Conservation (phyloP, 805 yeast genomes). For the Schwanniomyces vanrijiae region DNA sequence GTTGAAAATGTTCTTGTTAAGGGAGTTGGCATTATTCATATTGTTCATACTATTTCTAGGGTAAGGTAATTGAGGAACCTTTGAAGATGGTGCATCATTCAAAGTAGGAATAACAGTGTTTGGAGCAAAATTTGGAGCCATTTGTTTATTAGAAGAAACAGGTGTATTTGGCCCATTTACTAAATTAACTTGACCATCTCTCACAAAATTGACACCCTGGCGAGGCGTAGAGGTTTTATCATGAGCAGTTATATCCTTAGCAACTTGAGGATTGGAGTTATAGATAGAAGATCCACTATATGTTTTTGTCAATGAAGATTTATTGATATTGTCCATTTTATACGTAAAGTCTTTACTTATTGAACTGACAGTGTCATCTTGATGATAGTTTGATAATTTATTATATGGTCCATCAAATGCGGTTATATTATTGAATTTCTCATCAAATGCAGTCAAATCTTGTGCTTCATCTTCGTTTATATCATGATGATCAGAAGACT, state of each 20-base stretch:
- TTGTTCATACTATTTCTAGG: conserved; percentile 16
- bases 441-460: conserved; percentile 19
- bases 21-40: conserved; percentile 14
- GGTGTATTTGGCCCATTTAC: conserved; percentile 36
- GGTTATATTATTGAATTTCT: conserved; percentile 14
- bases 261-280: conserved; percentile 31
- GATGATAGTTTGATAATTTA: conserved; percentile 6
- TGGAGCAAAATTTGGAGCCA: conserved; percentile 33
- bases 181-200: conserved; percentile 21
- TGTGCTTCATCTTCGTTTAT: conserved; percentile 13
- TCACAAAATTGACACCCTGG: conserved; percentile 2
- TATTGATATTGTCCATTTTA: conserved; percentile 9
- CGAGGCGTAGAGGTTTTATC: conserved; percentile 6
- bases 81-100: conserved; percentile 17
- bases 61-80: conserved; percentile 19
- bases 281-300: conserved; percentile 23
- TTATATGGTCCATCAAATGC: conserved; percentile 13
- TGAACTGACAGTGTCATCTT: conserved; percentile 15
- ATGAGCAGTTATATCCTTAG: conserved; percentile 32
- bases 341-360: conserved; percentile 25
- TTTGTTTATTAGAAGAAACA: conserved; percentile 25
- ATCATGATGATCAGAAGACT: conserved; percentile 15
- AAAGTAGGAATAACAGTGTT: conserved; percentile 25
- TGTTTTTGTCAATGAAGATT: conserved; percentile 4
- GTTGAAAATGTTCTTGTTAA: conserved; percentile 36